Evolutionary conservation across 495 filamentous ascomycete genomes (phyloP).

Genomic region (Alectoria sarmentosa): DNA sequence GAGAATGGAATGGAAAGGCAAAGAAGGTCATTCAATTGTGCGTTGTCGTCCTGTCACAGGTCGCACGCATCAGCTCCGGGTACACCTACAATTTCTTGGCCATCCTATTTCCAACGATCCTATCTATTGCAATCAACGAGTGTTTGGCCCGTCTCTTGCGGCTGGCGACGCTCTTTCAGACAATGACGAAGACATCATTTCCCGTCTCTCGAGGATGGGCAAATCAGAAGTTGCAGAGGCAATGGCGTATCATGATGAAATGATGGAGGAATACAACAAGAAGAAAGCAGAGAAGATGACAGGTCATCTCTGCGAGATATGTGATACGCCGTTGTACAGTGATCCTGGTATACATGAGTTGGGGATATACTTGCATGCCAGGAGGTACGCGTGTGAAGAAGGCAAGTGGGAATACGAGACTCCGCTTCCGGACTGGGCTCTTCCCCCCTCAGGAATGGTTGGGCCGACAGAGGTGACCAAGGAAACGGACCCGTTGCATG

Average conservation of each 20-base stretch:
- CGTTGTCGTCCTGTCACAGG: slow-evolving; percentile 90
- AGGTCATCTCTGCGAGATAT: slow-evolving; percentile 70
- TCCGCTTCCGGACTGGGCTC: slow-evolving; percentile 74
- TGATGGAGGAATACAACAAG: slow-evolving; percentile 79
- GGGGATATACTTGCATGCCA: slow-evolving; percentile 87
- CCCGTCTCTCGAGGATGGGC: slow-evolving; percentile 79
- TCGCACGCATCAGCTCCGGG: slow-evolving; percentile 88
- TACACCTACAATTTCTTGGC: slow-evolving; percentile 90
- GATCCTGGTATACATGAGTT: slow-evolving; percentile 87
- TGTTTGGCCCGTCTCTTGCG: slow-evolving; percentile 78
- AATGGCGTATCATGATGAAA: slow-evolving; percentile 88
- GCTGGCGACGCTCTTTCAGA: slow-evolving; percentile 58
- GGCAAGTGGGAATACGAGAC: slow-evolving; percentile 86
- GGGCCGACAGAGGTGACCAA: slow-evolving; percentile 29
- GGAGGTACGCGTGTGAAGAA: slow-evolving; percentile 71
- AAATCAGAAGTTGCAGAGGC: slow-evolving; percentile 87
- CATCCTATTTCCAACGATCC: slow-evolving; percentile 96
- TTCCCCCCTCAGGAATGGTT: slow-evolving; percentile 53
- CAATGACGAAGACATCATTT: slow-evolving; percentile 82
- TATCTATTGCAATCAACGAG: slow-evolving; percentile 89
- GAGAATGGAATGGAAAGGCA: slow-evolving; percentile 27
- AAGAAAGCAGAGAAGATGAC: slow-evolving; percentile 88
- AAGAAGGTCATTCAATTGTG: slow-evolving; percentile 83
- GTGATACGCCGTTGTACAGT: slow-evolving; percentile 81
- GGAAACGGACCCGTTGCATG: slow-evolving; percentile 26